Conservation (phyloP, 2,329 filamentous ascomycete genomes). For the Fusarium albidum region DNA sequence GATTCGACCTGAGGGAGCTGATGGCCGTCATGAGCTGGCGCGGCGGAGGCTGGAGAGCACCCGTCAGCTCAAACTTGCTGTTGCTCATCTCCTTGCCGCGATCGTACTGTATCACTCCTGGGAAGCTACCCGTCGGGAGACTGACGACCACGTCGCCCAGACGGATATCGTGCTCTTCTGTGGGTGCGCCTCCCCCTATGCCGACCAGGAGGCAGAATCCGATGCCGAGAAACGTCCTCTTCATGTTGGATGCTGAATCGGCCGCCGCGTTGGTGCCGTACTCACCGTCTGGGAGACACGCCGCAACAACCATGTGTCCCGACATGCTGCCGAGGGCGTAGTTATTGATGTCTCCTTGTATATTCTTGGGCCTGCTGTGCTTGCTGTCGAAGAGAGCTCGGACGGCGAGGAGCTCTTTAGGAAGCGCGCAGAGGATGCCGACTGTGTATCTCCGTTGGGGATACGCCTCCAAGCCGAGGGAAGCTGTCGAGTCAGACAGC, state of each 20-base stretch:
- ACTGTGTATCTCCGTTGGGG: constrained; percentile 7
- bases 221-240: constrained; percentile 8
- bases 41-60: constrained; percentile 5
- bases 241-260: constrained; percentile 17
- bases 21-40: constrained; percentile 11
- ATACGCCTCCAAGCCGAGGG: background rate
- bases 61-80: background rate
- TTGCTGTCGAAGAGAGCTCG: constrained; percentile 17
- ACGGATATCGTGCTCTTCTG: constrained; percentile 7
- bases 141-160: constrained; percentile 32
- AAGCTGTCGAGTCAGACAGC: background rate
- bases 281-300: constrained; percentile 22
- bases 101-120: constrained; percentile 28
- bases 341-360: constrained; percentile 9
- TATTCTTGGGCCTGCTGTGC: background rate
- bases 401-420: constrained; percentile 13
- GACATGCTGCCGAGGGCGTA: constrained; percentile 23
- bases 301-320: constrained; percentile 20
- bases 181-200: constrained; percentile 1
- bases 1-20: constrained; percentile 7
- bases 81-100: constrained; percentile 9
- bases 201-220: constrained; percentile 15
- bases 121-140: background rate
- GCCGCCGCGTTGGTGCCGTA: constrained; percentile 24
- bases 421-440: constrained; percentile 21